These are phyloP conservation scores for Lyophyllum decastes DNA, from an alignment of 768 basidiomycete species.

Conservation along the genomic window DNA sequence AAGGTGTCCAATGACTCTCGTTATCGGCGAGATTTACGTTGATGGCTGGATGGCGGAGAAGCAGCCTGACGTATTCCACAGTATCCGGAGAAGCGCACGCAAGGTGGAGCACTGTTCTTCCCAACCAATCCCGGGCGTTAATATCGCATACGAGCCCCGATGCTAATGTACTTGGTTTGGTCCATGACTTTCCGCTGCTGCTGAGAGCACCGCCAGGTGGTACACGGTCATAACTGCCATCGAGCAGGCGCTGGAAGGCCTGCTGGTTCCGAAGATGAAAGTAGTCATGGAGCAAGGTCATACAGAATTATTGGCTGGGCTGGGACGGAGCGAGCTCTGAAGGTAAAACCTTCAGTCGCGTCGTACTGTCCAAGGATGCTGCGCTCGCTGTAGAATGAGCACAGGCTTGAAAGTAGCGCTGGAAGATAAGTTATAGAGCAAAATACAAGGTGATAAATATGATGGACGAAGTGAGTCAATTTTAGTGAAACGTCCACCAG, in stretches of 20 bases:
- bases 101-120: constrained; percentile 81
- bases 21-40: constrained; percentile 79
- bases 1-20: constrained; percentile 89
- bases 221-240: constrained; percentile 43
- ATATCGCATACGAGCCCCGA: constrained; percentile 46
- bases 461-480: not conserved
- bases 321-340: constrained; percentile 41
- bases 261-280: constrained; percentile 71
- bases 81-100: constrained; percentile 69
- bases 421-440: constrained; percentile 12
- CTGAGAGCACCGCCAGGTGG: constrained; percentile 34
- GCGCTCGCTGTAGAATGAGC: constrained; percentile 21
- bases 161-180: constrained; percentile 41
- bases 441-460: not conserved
- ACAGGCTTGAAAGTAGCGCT: constrained; percentile 17
- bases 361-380: constrained; percentile 25
- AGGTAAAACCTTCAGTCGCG: constrained; percentile 30
- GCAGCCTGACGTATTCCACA: constrained; percentile 74
- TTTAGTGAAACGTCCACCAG: constrained; percentile 2
- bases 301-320: constrained; percentile 44
- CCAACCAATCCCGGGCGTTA: constrained; percentile 71
- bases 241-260: constrained; percentile 76
- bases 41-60: constrained; percentile 74
- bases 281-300: constrained; percentile 82
- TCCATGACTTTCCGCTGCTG: constrained; percentile 63